Percentiles rank a stretch among this genome's conserved stretches.
These are phyloP conservation scores for Solanum chacoense DNA, from an alignment of 305 asterid species.

Conservation along the genomic window DNA sequence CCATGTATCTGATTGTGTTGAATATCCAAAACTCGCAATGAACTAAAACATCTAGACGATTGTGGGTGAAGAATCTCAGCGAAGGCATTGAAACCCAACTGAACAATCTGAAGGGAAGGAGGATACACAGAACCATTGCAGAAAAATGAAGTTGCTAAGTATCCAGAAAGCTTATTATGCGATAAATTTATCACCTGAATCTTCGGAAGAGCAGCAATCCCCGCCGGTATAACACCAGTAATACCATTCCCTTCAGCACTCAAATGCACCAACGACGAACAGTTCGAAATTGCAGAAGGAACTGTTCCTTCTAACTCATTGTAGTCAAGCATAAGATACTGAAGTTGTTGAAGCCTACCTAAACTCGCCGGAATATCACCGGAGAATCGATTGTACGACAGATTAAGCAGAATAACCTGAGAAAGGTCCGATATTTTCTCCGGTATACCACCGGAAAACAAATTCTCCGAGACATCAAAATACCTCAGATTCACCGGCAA, in stretches of 20 bases:
- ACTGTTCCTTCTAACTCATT: slow-evolving; percentile 46
- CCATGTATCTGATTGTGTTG: slow-evolving; percentile 35
- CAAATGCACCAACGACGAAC: slow-evolving; percentile 52
- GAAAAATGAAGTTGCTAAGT: slow-evolving; percentile 35
- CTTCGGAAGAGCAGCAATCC: slow-evolving; percentile 39
- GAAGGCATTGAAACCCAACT: slow-evolving; percentile 48
- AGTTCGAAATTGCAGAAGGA: slow-evolving; percentile 61
- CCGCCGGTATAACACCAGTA: slow-evolving; percentile 57
- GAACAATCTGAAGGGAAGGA: slow-evolving; percentile 36
- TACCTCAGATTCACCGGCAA: slow-evolving; percentile 30
- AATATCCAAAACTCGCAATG: slow-evolving; percentile 40
- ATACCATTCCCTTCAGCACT: slow-evolving; percentile 58
- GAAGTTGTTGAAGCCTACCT: slow-evolving; percentile 38
- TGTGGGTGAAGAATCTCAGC: slow-evolving; percentile 21
- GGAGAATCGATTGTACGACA: slow-evolving; percentile 42
- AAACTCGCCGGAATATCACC: slow-evolving; percentile 50
- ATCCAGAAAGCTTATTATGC: slow-evolving; percentile 47
- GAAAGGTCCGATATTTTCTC: slow-evolving; percentile 20
- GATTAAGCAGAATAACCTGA: slow-evolving; percentile 33
- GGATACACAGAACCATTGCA: slow-evolving; percentile 37
- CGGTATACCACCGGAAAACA: slow-evolving; percentile 41
- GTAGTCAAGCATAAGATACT: slow-evolving; percentile 45
- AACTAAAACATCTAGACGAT: slow-evolving; percentile 24
- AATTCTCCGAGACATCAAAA: slow-evolving; percentile 48
- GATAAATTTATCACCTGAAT: slow-evolving; percentile 44